These are phyloP conservation scores for Azolla pinnata DNA, from an alignment of 75 land plant species.

Conservation along the genomic window DNA sequence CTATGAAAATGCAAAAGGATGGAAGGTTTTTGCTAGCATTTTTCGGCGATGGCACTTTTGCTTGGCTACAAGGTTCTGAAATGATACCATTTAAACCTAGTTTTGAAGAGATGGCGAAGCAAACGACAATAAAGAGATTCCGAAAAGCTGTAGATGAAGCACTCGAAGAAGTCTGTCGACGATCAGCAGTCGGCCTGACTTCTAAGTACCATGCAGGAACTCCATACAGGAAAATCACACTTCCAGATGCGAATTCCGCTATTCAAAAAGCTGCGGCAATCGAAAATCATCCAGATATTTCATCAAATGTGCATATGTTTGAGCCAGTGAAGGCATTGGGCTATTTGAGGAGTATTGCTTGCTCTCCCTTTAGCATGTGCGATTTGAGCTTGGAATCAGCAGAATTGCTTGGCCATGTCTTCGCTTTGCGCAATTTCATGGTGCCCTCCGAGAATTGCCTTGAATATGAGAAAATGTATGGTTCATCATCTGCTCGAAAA, in stretches of 20 bases:
- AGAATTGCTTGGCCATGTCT: constrained; percentile 2
- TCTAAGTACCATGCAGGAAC: constrained; percentile 40
- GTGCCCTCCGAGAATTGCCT: not conserved
- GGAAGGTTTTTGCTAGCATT: constrained; percentile 63
- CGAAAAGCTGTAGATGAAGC: constrained; percentile 63
- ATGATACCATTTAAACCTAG: constrained; percentile 47
- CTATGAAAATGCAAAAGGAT: constrained; percentile 29
- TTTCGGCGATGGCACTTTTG: constrained; percentile 73
- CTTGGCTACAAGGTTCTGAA: constrained; percentile 59
- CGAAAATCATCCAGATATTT: constrained; percentile 28
- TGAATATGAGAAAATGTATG: not conserved
- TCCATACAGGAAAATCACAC: constrained; percentile 29
- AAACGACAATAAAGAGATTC: constrained; percentile 31
- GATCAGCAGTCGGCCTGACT: constrained; percentile 37
- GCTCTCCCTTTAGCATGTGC: constrained; percentile 11
- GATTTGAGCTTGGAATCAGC: not conserved
- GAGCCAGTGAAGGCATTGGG: constrained; percentile 31
- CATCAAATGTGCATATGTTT: constrained; percentile 29
- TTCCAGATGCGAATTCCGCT: constrained; percentile 38
- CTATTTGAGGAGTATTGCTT: constrained; percentile 38
- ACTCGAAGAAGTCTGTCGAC: constrained; percentile 46
- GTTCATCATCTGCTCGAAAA: not conserved
- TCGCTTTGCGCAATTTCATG: not conserved
- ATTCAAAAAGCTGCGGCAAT: constrained; percentile 31
- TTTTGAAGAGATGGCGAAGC: constrained; percentile 44